These are phyloP conservation scores for Pythium phragmitis DNA, from an alignment of 352 stramenopile genomes.

Conservation along the genomic window DNA sequence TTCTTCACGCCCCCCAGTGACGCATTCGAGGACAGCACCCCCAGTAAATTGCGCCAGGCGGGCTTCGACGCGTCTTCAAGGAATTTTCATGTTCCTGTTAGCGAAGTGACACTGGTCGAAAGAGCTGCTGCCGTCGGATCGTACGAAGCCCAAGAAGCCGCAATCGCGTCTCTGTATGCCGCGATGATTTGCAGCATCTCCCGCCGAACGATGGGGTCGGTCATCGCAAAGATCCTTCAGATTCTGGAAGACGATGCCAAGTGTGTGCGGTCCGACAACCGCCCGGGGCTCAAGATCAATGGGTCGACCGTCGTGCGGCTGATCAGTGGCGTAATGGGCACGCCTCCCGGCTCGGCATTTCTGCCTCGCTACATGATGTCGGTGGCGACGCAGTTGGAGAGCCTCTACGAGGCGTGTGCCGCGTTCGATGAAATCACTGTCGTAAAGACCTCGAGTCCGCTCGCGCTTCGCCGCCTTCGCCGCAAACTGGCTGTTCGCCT, in stretches of 20 bases:
- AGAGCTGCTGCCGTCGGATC: constrained; percentile 48
- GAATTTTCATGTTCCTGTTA: constrained; percentile 12
- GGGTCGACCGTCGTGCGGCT: constrained; percentile 69
- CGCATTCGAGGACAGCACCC: constrained; percentile 1
- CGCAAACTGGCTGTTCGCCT: constrained; percentile 77
- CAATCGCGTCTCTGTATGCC: constrained; percentile 77
- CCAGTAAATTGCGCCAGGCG: not conserved
- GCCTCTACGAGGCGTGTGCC: constrained; percentile 59
- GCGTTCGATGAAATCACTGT: constrained; percentile 39
- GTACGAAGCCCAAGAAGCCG: constrained; percentile 62
- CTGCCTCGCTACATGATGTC: constrained; percentile 88
- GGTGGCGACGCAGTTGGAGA: constrained; percentile 72
- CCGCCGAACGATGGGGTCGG: constrained; percentile 71
- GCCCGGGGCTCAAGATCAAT: constrained; percentile 61
- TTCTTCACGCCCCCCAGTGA: constrained; percentile 1
- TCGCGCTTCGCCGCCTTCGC: constrained; percentile 57
- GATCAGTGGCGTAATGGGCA: constrained; percentile 76
- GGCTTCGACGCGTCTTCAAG: not conserved
- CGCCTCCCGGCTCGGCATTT: constrained; percentile 60
- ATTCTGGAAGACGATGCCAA: constrained; percentile 84
- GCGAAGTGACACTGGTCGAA: constrained; percentile 47
- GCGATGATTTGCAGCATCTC: constrained; percentile 82
- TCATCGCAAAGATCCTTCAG: constrained; percentile 79
- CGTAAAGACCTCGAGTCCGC: constrained; percentile 10
- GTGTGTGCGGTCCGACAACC: constrained; percentile 47